Evolutionary conservation across 139 green algal species (phyloP), one percentile per base, ranked within the genome.

Genomic region (Penium margaritaceum): DNA sequence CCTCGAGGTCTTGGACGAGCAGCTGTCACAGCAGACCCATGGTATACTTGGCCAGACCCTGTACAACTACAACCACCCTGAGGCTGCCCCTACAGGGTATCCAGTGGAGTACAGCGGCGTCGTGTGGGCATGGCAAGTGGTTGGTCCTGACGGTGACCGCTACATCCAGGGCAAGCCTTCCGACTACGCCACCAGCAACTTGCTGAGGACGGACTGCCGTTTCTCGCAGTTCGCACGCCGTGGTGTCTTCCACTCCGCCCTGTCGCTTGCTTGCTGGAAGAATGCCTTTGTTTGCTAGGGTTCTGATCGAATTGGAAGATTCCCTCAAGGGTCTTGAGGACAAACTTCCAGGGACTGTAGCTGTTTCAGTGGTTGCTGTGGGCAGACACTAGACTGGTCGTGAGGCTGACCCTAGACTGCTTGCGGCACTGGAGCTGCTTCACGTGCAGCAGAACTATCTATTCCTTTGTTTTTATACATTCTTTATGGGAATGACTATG

Each of bases 1-100:
- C 3, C n/a, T 77, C 29, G 70, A 73, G 63, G 65, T 77, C n/a
- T 12, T 74, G 36, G 70, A 77, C 35, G 70, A 76, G 36, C 67
- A 74, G 27, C 44, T 74, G n/a, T 67, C 43, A 30, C 21, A 30
- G 17, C 34, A 24, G 14, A 37, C 38, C 6, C 70, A 77, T 15
- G 70, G 70, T 9, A 61, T 77, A 27, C 63, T 77, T 21, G 70
- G 70, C 46, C 70, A 77, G 29, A 77, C 70, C 19, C 14, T 74
- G 27, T 66, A 38, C 47, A 74, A 74, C 27, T 9, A 38, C 21
- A 38, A 76, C 37, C 33, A 62, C 12, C 70, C 70, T 30, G 62
- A 76, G 29, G n/a, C n/a, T 32, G 70, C 70, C 19, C 62, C 61
- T 4, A 73, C 44, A 7, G 62, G 70, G 7, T 77, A 77, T 39